Conservation (phyloP, 352 stramenopile species). For the Globisporangium cederbergense region DNA sequence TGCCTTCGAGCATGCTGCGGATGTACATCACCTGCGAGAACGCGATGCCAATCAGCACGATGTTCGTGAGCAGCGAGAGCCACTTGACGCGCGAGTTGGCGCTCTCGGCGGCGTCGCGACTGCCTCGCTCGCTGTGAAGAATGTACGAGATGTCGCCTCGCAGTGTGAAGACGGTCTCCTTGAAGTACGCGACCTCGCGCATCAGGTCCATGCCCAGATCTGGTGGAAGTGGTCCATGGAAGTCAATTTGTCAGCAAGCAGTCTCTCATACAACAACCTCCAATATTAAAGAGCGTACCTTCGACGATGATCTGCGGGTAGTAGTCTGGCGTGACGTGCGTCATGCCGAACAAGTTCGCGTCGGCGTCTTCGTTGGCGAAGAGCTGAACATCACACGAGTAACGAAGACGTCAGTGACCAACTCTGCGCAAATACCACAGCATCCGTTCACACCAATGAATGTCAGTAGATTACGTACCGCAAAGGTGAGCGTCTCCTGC, state of each 20-base stretch:
- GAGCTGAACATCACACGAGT: constrained; percentile 23
- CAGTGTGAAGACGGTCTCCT: constrained; percentile 75
- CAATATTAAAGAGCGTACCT: constrained; percentile 22
- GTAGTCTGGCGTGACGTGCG: constrained; percentile 57
- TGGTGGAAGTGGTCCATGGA: background rate
- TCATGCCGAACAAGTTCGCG: constrained; percentile 53
- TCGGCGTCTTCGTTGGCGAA: constrained; percentile 46
- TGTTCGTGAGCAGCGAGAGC: constrained; percentile 75
- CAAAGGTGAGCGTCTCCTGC: constrained; percentile 54
- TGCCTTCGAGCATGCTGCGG: constrained; percentile 70
- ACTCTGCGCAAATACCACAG: background rate
- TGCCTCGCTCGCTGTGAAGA: constrained; percentile 70
- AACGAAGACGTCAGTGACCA: background rate
- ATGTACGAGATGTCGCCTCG: constrained; percentile 79
- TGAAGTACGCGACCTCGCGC: constrained; percentile 77
- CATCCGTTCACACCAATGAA: background rate
- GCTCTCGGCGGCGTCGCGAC: constrained; percentile 73
- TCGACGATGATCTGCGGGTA: constrained; percentile 80
- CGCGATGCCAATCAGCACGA: constrained; percentile 74
- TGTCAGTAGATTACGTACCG: constrained; percentile 21
- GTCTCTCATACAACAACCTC: too few species aligned
- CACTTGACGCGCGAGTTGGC: constrained; percentile 81
- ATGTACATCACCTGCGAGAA: constrained; percentile 84
- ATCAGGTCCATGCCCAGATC: constrained; percentile 79
- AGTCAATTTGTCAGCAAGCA: background rate